A percentile compares a stretch with the other conserved stretches of the same genome.
phyloP scores from a whole-genome alignment of 169 alveolate genomes.

The Plasmodium relictum region DNA sequence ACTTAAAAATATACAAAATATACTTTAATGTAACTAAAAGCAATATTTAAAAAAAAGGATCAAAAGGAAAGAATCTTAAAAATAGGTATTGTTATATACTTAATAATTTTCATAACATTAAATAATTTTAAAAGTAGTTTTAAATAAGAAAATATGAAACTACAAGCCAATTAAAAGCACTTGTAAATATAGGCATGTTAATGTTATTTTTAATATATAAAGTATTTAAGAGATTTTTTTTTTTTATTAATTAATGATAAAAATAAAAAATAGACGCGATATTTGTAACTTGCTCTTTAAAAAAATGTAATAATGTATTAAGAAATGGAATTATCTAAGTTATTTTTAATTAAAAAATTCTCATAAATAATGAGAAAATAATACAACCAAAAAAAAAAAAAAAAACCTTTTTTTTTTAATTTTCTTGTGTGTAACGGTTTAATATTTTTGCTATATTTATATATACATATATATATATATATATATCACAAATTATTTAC shows the following conservation, averaged over 20 bases:
- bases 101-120: background rate
- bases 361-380: conserved; percentile 23
- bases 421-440: conserved; percentile 25
- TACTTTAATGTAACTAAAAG: too few species aligned
- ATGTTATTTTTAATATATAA: conserved; percentile 4
- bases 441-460: conserved; percentile 7
- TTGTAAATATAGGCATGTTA: background rate
- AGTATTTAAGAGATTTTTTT: background rate
- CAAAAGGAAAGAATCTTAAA: background rate
- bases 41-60: background rate
- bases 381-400: conserved; percentile 16
- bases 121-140: background rate
- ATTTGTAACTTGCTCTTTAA: conserved; percentile 18
- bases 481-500: background rate
- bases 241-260: conserved; percentile 4
- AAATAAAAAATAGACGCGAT: conserved; percentile 1
- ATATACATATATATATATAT: conserved; percentile 22
- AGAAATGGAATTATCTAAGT: background rate
- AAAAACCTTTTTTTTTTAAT: conserved; percentile 21
- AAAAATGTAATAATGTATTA: too few species aligned
- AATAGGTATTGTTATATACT: conserved; percentile 4
- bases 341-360: conserved; percentile 6
- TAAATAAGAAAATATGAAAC: background rate
- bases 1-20: too few species aligned
- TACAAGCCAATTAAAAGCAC: background rate